phyloP scores from a whole-genome alignment of 1,284 basidiomycete species.

The Fomitopsis palustris region DNA sequence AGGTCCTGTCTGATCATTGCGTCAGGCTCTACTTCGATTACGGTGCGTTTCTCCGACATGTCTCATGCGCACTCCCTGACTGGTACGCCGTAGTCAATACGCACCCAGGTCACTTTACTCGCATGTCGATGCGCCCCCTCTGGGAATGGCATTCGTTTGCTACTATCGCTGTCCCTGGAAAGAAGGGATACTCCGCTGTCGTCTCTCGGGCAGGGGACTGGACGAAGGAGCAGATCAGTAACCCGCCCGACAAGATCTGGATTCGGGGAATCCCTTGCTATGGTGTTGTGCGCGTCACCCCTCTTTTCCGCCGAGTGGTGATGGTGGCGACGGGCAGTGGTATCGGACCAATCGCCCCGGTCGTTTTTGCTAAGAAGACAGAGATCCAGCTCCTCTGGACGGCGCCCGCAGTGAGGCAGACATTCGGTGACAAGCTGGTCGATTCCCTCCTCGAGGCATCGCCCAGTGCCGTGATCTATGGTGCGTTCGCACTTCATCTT shows the following conservation, averaged over 20 bases:
- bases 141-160: conserved; percentile 62
- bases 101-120: conserved; percentile 48
- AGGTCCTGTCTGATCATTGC: conserved; percentile 51
- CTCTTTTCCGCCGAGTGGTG: conserved; percentile 53
- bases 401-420: conserved; percentile 52
- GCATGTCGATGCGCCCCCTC: conserved; percentile 50
- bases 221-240: conserved; percentile 46
- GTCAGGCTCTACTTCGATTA: conserved; percentile 57
- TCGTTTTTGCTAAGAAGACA: conserved; percentile 44
- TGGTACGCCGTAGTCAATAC: conserved; percentile 33
- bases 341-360: conserved; percentile 54
- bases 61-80: neutral
- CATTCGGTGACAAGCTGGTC: conserved; percentile 53
- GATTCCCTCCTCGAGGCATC: conserved; percentile 48
- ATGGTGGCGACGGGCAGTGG: conserved; percentile 61
- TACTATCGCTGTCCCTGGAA: conserved; percentile 46
- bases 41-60: conserved; percentile 22
- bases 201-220: conserved; percentile 59
- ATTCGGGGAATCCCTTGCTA: conserved; percentile 51
- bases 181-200: conserved; percentile 50
- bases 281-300: conserved; percentile 51
- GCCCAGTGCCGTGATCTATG: conserved; percentile 53
- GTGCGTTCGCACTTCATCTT: conserved; percentile 26
- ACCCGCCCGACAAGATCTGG: conserved; percentile 52
- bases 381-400: conserved; percentile 56